A percentile compares a stretch with the other conserved stretches of the same genome.
Conservation (phyloP, 805 yeast species). For the Grigorovia yakushimaensis region DNA sequence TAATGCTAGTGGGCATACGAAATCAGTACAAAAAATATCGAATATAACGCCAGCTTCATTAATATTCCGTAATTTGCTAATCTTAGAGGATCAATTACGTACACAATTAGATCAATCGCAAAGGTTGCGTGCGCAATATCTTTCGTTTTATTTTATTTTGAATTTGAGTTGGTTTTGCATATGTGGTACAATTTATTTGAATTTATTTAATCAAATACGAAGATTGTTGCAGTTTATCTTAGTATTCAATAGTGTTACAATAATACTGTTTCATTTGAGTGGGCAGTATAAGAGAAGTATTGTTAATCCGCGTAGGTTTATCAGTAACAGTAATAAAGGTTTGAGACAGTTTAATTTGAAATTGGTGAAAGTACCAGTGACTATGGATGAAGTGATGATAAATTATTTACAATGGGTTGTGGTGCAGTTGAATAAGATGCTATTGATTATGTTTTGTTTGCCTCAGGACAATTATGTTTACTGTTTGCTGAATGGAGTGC, state of each 20-base stretch:
- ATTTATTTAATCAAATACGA: neutral
- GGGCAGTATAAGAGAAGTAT: slow-evolving; percentile 88
- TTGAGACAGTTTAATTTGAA: slow-evolving; percentile 73
- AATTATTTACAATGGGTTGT: slow-evolving; percentile 15
- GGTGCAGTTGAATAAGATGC: neutral
- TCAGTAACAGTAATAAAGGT: slow-evolving; percentile 81
- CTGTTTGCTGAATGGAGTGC: slow-evolving; percentile 1
- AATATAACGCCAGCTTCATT: slow-evolving; percentile 49
- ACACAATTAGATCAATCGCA: slow-evolving; percentile 71
- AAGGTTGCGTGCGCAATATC: slow-evolving; percentile 42
- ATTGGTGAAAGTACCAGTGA: slow-evolving; percentile 50
- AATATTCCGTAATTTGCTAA: slow-evolving; percentile 70
- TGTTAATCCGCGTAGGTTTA: slow-evolving; percentile 67
- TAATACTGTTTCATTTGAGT: slow-evolving; percentile 69
- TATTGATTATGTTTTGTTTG: neutral
- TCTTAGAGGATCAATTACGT: slow-evolving; percentile 77
- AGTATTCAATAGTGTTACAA: slow-evolving; percentile 41
- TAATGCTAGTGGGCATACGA: slow-evolving; percentile 19
- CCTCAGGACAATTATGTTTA: neutral
- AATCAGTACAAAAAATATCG: slow-evolving; percentile 15
- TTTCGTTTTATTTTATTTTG: slow-evolving; percentile 32
- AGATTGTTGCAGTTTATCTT: slow-evolving; percentile 13
- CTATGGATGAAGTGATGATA: slow-evolving; percentile 29
- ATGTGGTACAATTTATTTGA: slow-evolving; percentile 31
- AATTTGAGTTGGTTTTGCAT: slow-evolving; percentile 33